phyloP scores from a whole-genome alignment of 2,329 filamentous ascomycete genomes.

The Zymoseptoria passerinii region DNA sequence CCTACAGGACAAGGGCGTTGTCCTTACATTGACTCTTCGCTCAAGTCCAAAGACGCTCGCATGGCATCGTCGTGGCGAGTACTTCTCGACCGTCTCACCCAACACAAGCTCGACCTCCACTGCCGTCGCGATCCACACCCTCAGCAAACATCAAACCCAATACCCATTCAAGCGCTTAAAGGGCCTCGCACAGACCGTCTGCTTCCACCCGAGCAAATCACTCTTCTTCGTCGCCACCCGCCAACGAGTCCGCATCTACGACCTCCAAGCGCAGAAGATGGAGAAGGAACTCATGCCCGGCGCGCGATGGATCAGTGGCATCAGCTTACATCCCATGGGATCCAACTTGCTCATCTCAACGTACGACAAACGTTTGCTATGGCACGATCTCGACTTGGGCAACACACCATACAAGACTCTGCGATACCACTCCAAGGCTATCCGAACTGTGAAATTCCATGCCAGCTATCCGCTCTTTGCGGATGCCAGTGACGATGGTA shows the following conservation, averaged over 20 bases:
- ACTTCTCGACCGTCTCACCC: slow-evolving; percentile 85
- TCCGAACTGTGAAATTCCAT: slow-evolving; percentile 83
- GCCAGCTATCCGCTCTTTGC: slow-evolving; percentile 74
- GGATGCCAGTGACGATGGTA: slow-evolving; percentile 90
- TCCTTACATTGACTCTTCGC: slow-evolving; percentile 68
- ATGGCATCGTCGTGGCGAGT: slow-evolving; percentile 92
- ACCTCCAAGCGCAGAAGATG: slow-evolving; percentile 82
- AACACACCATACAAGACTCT: slow-evolving; percentile 91
- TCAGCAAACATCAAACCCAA: slow-evolving; percentile 91
- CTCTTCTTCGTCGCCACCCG: slow-evolving; percentile 96
- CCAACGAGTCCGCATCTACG: slow-evolving; percentile 86
- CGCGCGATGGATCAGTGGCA: slow-evolving; percentile 86
- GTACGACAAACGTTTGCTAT: slow-evolving; percentile 86
- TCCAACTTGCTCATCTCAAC: slow-evolving; percentile 92
- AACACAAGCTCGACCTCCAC: slow-evolving; percentile 55
- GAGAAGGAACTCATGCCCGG: slow-evolving; percentile 90
- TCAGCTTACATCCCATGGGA: slow-evolving; percentile 86
- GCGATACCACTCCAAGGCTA: slow-evolving; percentile 86
- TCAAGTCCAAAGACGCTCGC: slow-evolving; percentile 67
- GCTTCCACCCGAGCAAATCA: slow-evolving; percentile 88
- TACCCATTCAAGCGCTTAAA: slow-evolving; percentile 76
- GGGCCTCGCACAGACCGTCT: slow-evolving; percentile 75
- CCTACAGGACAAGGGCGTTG: slow-evolving; percentile 68
- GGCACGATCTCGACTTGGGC: slow-evolving; percentile 94
- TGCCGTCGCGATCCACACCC: slow-evolving; percentile 86